phyloP scores from a whole-genome alignment of 2,329 filamentous ascomycete species.

The Ascochyta rabiei region DNA sequence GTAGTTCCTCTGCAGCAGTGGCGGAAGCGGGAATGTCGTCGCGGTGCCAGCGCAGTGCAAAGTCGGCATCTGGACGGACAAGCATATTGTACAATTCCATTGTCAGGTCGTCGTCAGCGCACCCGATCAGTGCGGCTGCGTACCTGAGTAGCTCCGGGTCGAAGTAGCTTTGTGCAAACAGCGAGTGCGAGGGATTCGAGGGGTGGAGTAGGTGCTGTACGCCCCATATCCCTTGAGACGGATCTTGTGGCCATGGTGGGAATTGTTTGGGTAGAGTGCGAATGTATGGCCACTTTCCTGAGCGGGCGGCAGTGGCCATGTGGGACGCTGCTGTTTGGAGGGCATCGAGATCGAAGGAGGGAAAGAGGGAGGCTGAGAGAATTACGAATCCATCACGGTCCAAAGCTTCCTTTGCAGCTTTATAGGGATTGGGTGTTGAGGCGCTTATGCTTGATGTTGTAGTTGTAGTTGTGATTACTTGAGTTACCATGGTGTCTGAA shows the following conservation, averaged over 20 bases:
- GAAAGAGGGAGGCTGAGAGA: slow-evolving; percentile 68
- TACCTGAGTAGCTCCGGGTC: slow-evolving; percentile 66
- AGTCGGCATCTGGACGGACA: slow-evolving; percentile 72
- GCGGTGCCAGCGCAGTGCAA: slow-evolving; percentile 81
- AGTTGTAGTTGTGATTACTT: not conserved
- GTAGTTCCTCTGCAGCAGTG: slow-evolving; percentile 68
- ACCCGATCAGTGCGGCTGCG: slow-evolving; percentile 68
- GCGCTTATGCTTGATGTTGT: not conserved
- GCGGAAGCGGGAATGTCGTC: slow-evolving; percentile 78
- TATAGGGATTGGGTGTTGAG: slow-evolving; percentile 29
- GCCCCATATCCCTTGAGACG: slow-evolving; percentile 78
- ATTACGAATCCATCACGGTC: slow-evolving; percentile 77
- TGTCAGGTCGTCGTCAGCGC: slow-evolving; percentile 65
- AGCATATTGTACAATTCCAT: slow-evolving; percentile 91
- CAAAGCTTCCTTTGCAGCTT: slow-evolving; percentile 59
- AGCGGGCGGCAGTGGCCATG: slow-evolving; percentile 66
- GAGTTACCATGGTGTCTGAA: not conserved
- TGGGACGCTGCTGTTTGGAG: slow-evolving; percentile 66
- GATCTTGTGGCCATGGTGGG: slow-evolving; percentile 75
- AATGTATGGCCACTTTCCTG: slow-evolving; percentile 80
- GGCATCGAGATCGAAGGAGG: slow-evolving; percentile 54
- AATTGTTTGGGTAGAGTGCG: slow-evolving; percentile 90
- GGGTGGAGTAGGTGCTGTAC: slow-evolving; percentile 86
- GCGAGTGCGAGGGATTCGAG: slow-evolving; percentile 63
- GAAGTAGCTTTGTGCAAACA: slow-evolving; percentile 76